These are phyloP conservation scores for Mikania micrantha DNA, from an alignment of 129 eudicot species.

Conservation along the genomic window DNA sequence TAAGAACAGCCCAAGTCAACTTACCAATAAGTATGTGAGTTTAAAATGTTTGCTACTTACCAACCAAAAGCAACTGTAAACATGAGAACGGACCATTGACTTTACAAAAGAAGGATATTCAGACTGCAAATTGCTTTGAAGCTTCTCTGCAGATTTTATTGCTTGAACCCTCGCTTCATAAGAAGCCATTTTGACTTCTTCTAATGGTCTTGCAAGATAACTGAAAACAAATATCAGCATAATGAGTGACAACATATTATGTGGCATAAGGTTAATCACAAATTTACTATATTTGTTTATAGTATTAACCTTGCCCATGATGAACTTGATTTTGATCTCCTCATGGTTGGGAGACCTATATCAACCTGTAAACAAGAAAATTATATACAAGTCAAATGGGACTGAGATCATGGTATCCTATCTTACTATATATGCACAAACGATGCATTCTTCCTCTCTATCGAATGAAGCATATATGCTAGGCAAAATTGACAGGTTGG, in stretches of 20 bases:
- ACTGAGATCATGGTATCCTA: neutral
- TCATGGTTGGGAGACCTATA: constrained; percentile 43
- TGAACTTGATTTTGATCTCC: constrained; percentile 45
- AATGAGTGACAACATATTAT: neutral
- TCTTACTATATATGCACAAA: too few species aligned
- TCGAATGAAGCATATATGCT: too few species aligned
- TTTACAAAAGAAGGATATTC: constrained; percentile 63
- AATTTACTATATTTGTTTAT: neutral
- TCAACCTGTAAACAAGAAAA: constrained; percentile 40
- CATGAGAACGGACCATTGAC: constrained; percentile 90
- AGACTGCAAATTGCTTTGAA: constrained; percentile 51
- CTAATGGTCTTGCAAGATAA: constrained; percentile 64
- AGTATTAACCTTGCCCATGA: constrained; percentile 83
- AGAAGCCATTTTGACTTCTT: constrained; percentile 58
- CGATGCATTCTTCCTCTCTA: too few species aligned
- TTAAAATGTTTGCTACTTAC: constrained; percentile 36
- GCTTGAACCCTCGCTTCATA: constrained; percentile 50
- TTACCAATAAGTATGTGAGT: neutral
- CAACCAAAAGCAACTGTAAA: constrained; percentile 92
- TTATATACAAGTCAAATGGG: neutral
- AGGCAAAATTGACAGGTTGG: too few species aligned
- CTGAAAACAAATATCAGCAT: constrained; percentile 24
- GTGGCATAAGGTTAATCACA: neutral
- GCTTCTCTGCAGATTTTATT: constrained; percentile 52
- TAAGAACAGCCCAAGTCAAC: neutral